Conservation (phyloP, 2,329 filamentous ascomycete species). For the Exutisphaerella laricina region DNA sequence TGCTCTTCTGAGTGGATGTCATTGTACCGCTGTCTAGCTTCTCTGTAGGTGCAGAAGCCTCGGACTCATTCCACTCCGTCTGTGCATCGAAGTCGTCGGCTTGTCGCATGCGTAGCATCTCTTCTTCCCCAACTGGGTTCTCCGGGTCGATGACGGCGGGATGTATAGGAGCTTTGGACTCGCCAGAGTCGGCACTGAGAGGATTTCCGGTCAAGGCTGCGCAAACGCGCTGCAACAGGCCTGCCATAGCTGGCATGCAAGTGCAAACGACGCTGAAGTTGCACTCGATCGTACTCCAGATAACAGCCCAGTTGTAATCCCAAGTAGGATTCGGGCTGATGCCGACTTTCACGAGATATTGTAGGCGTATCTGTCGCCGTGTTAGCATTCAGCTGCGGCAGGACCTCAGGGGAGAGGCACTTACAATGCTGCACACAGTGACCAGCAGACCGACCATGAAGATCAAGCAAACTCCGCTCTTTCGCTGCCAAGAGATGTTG, state of each 20-base stretch:
- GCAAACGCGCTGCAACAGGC: conserved; percentile 16
- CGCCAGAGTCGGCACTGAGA: conserved; percentile 8
- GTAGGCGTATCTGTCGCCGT: conserved; percentile 8
- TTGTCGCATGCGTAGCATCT: conserved; percentile 16
- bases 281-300: conserved; percentile 17
- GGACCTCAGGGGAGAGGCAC: not conserved
- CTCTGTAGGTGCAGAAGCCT: conserved; percentile 12
- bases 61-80: conserved; percentile 8
- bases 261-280: conserved; percentile 19
- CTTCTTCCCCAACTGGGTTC: conserved; percentile 13
- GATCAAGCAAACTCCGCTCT: conserved; percentile 15
- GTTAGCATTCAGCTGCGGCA: not conserved
- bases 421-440: conserved; percentile 18
- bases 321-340: conserved; percentile 15
- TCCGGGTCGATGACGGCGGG: conserved; percentile 17
- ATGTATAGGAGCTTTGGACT: conserved; percentile 16
- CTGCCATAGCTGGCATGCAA: conserved; percentile 20
- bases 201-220: conserved; percentile 16
- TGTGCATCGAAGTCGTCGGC: conserved; percentile 8
- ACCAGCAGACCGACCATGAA: conserved; percentile 20
- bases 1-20: not conserved
- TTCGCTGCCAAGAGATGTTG: conserved; percentile 19
- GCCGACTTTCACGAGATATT: conserved; percentile 20
- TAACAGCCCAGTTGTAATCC: conserved; percentile 17
- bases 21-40: not conserved